Base-by-base conservation (phyloP, 345 rosid species). In the rapeseed (Brassica napus) region DNA sequence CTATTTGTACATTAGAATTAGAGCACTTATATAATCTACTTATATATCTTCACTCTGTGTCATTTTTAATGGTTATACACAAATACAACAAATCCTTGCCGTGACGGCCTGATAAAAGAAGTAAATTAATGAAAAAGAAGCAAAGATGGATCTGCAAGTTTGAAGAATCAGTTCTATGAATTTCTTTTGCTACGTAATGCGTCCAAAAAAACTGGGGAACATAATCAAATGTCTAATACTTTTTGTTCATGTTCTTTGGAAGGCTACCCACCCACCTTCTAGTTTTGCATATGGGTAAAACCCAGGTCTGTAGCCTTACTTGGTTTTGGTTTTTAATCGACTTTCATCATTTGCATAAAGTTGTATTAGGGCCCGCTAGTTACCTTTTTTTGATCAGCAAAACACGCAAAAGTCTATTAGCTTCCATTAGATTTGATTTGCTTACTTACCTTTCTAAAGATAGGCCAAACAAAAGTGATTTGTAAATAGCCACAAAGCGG, bases 1-100 rank as follows among this genome's bases (percentile, higher is more conserved):
- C 61, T 34, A 68, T 68, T 67, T 73, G 54, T 73, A 68, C 69
- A 73, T 24, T 60, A 49, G 16, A 65, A 4, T 60, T 68, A 15
- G 34, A 49, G 35, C 65, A 73, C 24, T 44, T 47, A 73, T 5
- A 35, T 14, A 60, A 73, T 49, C 69, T 68, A 79, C 0, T 34
- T 42, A 10, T 42, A 42, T 42, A 42, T 42, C 49, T 42, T 42
- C 14, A 42, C 49, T 42, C 3, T 42, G 49, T 42, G 14, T 42
- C 49, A 42, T 42, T 42, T 42, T 42, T 42, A 42, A 9, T 42
- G 49, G 49, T 42, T 9, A 42, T 42, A 42, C 49, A 18, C 49
- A 42, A 42, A 42, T 42, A 42, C 49, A 42, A 42, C 49, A 42
- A 6, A 42, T 42, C 49, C 49, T 42, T 9, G 14, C 49, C 49